Evolutionary conservation across 768 basidiomycete species (phyloP), one percentile per base, ranked within the genome.

Genomic region (Rhodosporidiobolus sp.): DNA sequence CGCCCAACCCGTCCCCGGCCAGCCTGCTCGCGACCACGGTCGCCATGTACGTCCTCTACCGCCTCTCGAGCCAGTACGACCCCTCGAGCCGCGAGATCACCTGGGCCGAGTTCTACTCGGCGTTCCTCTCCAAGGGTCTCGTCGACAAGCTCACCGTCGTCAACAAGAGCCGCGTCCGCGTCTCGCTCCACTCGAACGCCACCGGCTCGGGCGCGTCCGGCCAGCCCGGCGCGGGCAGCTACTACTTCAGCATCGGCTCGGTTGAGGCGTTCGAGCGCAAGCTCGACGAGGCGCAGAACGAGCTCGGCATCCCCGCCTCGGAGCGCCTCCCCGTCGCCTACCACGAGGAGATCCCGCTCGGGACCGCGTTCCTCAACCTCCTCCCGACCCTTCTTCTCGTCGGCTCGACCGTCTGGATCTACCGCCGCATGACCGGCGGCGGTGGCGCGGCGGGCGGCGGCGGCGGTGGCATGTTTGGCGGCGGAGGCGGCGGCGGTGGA

Each of bases 101-200:
- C 74, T 99, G 96, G 95, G 94, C 97, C 82, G 96, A 98, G 82
- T 99, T 99, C 84, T 88, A 94, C 63, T 94, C 92, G 56, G 92
- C 93, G 17, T 92, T 99, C 84, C 89, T 99, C 57, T 90, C 95
- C 82, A 94, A 94, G 80, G 95, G 93, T 54, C 86, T 97, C 64
- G 95, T 99, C 49, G 94, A 97, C 77, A 93, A 88, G 79, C 88
- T 98, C 68, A 86, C 88, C 64, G 95, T 98, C 70, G 86, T 97
- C 79, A 98, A 97, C 81, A 87, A 92, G 38, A 87, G 87, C 72
- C 90, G 86, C 79, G 95, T 98, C 67, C 90, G 94, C 67, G 89
- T 98, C 78, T 90, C 92, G 80, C 85, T 97, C 22, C 94, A 95
- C 82, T 88, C 92, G 12, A 94, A 95, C 82, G 91, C 92, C 35